Evolutionary conservation across 2,329 filamentous ascomycete species (phyloP).

Genomic region (Coniella vitis): DNA sequence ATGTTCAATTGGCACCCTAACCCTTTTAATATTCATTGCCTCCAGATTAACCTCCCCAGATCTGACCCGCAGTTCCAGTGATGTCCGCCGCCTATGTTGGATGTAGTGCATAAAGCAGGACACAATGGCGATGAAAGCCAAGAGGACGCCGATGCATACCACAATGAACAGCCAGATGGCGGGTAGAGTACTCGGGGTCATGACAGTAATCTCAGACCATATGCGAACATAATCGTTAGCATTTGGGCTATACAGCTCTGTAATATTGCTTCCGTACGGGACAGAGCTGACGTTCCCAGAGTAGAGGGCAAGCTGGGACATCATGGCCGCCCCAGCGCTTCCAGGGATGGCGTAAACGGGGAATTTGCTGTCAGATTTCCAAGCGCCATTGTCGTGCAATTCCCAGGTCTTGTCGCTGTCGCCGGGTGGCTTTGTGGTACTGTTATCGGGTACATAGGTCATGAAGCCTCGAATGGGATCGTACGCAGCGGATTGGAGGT

Average conservation of each 20-base stretch:
- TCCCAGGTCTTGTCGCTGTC: slow-evolving; percentile 61
- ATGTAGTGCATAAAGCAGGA: slow-evolving; percentile 71
- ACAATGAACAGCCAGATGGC: slow-evolving; percentile 76
- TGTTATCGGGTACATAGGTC: slow-evolving; percentile 54
- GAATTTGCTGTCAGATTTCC: slow-evolving; percentile 64
- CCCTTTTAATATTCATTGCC: slow-evolving; percentile 72
- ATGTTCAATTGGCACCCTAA: slow-evolving; percentile 67
- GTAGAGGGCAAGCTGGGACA: slow-evolving; percentile 67
- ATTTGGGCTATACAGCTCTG: slow-evolving; percentile 46
- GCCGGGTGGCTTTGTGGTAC: slow-evolving; percentile 56
- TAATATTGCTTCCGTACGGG: slow-evolving; percentile 52
- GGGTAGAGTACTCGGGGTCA: slow-evolving; percentile 48
- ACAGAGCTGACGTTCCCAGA: slow-evolving; percentile 65
- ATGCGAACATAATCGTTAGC: slow-evolving; percentile 54
- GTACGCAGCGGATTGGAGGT: slow-evolving; percentile 53
- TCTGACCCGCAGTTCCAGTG: slow-evolving; percentile 63
- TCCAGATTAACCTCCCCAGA: slow-evolving; percentile 81
- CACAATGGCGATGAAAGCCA: slow-evolving; percentile 59
- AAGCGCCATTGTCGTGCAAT: slow-evolving; percentile 61
- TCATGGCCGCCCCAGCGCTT: slow-evolving; percentile 55
- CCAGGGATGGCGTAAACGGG: slow-evolving; percentile 80
- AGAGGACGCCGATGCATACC: slow-evolving; percentile 63
- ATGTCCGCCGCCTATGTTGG: slow-evolving; percentile 62
- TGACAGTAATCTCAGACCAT: slow-evolving; percentile 47
- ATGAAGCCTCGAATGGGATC: slow-evolving; percentile 57